Evolutionary conservation across 2,329 filamentous ascomycete species (phyloP).

Genomic region (Coniochaeta sp.): DNA sequence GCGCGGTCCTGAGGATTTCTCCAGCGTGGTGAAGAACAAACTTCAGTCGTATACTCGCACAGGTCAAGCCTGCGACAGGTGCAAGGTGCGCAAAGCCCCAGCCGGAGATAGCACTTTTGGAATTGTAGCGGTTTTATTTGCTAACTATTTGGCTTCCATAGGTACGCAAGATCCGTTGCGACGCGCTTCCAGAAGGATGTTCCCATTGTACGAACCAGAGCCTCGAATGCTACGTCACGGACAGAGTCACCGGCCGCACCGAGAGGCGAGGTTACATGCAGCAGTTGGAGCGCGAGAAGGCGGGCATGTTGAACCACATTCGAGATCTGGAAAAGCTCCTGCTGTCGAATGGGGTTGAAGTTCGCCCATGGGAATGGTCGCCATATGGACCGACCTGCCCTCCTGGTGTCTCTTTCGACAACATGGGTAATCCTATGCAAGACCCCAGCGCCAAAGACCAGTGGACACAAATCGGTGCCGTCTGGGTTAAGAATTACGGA

Average conservation of each 20-base stretch:
- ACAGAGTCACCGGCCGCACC: constrained; percentile 76
- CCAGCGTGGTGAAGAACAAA: constrained; percentile 46
- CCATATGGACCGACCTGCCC: constrained; percentile 12
- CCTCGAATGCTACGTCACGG: constrained; percentile 75
- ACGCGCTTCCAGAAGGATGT: constrained; percentile 72
- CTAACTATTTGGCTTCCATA: constrained; percentile 25
- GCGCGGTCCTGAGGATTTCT: constrained; percentile 42
- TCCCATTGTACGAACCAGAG: constrained; percentile 72
- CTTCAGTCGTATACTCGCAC: constrained; percentile 53
- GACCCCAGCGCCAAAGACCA: constrained; percentile 20
- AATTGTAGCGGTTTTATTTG: not conserved
- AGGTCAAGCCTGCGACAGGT: constrained; percentile 81
- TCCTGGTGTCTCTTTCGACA: constrained; percentile 14
- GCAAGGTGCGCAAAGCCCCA: constrained; percentile 53
- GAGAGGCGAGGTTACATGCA: constrained; percentile 72
- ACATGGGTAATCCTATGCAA: constrained; percentile 15
- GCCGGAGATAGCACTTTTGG: not conserved
- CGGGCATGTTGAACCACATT: constrained; percentile 58
- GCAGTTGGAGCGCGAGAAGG: constrained; percentile 65
- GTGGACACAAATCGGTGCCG: constrained; percentile 27
- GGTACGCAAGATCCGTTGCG: constrained; percentile 83
- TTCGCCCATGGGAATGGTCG: constrained; percentile 40
- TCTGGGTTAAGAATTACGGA: constrained; percentile 27
- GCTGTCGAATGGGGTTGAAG: constrained; percentile 49
- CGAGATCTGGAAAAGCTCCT: constrained; percentile 62